A percentile compares a stretch with the other conserved stretches of the same genome.
phyloP scores from a whole-genome alignment of 352 stramenopile genomes.

The Globisporangium uncinulatum region DNA sequence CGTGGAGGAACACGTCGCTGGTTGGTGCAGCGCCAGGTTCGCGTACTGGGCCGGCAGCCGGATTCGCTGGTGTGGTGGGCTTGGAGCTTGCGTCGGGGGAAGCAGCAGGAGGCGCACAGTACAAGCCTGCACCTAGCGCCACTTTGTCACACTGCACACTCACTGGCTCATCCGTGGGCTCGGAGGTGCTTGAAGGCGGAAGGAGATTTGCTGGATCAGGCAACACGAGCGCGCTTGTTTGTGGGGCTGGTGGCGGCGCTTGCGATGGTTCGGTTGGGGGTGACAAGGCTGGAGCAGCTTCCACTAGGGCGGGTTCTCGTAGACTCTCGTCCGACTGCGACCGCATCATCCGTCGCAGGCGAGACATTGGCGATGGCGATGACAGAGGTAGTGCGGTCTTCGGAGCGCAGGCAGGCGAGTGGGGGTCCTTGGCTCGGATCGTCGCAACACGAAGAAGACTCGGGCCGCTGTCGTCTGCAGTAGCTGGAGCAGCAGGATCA shows the following conservation, averaged over 20 bases:
- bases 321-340: constrained; percentile 25
- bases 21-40: background rate
- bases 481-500: background rate
- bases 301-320: background rate
- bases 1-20: constrained; percentile 40
- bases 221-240: too few species aligned
- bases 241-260: background rate
- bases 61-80: background rate
- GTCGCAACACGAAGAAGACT: background rate
- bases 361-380: constrained; percentile 13
- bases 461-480: constrained; percentile 1
- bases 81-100: background rate
- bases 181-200: background rate
- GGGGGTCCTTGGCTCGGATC: background rate
- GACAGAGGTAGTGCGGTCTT: background rate
- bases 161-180: background rate
- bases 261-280: too few species aligned
- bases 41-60: background rate
- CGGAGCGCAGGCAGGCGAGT: background rate
- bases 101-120: background rate
- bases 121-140: background rate
- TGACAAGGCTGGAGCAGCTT: constrained; percentile 11
- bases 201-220: background rate
- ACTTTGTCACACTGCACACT: background rate
- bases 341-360: constrained; percentile 18